Percentiles rank a stretch among this genome's conserved stretches.
Conservation (phyloP, 2,329 filamentous ascomycete genomes). For the Cladosporium sp. region DNA sequence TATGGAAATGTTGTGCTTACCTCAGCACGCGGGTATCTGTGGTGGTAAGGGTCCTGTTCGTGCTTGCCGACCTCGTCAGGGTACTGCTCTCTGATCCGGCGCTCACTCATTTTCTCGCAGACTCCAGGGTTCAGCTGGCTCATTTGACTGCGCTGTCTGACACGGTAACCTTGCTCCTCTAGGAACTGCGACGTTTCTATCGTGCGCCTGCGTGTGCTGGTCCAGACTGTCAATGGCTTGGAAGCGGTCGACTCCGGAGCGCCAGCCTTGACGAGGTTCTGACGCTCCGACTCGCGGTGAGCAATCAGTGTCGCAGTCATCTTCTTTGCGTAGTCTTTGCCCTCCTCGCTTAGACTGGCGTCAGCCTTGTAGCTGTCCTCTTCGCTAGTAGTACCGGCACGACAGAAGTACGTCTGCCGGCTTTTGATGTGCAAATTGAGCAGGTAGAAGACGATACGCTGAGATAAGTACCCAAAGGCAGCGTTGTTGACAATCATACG, state of each 20-base stretch:
- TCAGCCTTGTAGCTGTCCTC: slow-evolving; percentile 91
- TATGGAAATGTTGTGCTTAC: slow-evolving; percentile 41
- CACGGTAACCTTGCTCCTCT: slow-evolving; percentile 72
- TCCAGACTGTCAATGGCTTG: slow-evolving; percentile 86
- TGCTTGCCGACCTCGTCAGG: slow-evolving; percentile 91
- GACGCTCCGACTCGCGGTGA: slow-evolving; percentile 76
- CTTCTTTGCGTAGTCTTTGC: slow-evolving; percentile 71
- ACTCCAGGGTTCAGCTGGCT: slow-evolving; percentile 95
- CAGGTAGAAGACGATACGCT: slow-evolving; percentile 96
- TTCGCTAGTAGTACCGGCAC: slow-evolving; percentile 77
- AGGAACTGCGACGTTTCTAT: slow-evolving; percentile 83
- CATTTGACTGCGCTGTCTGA: slow-evolving; percentile 90
- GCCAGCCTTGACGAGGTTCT: slow-evolving; percentile 60
- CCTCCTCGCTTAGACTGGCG: slow-evolving; percentile 73
- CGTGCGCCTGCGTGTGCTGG: slow-evolving; percentile 82
- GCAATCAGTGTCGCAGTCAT: slow-evolving; percentile 79
- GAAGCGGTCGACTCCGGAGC: slow-evolving; percentile 59
- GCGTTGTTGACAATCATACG: slow-evolving; percentile 95
- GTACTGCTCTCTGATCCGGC: slow-evolving; percentile 71
- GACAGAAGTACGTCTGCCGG: slow-evolving; percentile 85
- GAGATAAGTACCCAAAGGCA: slow-evolving; percentile 91
- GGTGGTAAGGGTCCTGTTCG: slow-evolving; percentile 90
- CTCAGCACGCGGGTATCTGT: slow-evolving; percentile 90
- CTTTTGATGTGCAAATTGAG: slow-evolving; percentile 97
- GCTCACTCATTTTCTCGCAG: slow-evolving; percentile 87